Percentiles rank a stretch among this genome's conserved stretches.
These are phyloP conservation scores for Pythium myriotylum DNA, from an alignment of 352 stramenopile species.

Conservation along the genomic window DNA sequence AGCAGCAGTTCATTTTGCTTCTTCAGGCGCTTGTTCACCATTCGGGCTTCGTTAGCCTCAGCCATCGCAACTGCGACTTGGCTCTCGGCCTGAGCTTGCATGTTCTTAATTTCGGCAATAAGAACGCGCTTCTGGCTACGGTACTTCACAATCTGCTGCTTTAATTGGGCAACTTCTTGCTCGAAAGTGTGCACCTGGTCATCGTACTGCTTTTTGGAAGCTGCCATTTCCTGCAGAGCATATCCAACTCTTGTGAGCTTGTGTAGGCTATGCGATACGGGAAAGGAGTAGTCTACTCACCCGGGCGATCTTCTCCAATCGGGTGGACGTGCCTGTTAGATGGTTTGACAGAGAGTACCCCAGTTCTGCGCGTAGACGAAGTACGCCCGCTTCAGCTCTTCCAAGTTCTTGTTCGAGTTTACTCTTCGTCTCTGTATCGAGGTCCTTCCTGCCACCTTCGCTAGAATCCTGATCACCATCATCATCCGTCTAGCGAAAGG, in stretches of 20 bases:
- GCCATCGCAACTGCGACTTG: slow-evolving; percentile 83
- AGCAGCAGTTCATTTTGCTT: slow-evolving; percentile 83
- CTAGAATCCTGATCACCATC: slow-evolving; percentile 33
- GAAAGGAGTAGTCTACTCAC: slow-evolving; percentile 22
- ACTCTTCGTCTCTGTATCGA: slow-evolving; percentile 50
- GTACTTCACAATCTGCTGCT: slow-evolving; percentile 77
- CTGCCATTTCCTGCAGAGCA: slow-evolving; percentile 54
- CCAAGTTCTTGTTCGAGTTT: slow-evolving; percentile 73
- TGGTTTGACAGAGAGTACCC: slow-evolving; percentile 80
- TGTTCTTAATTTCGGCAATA: slow-evolving; percentile 76
- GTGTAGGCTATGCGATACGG: neutral
- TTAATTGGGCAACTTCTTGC: slow-evolving; percentile 56
- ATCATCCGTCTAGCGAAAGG: slow-evolving; percentile 54
- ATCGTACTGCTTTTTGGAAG: slow-evolving; percentile 72
- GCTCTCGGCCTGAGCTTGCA: slow-evolving; percentile 72
- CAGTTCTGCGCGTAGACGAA: slow-evolving; percentile 74
- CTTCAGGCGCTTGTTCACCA: slow-evolving; percentile 83
- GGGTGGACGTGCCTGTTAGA: slow-evolving; percentile 67
- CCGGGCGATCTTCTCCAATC: slow-evolving; percentile 72
- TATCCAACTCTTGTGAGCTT: neutral
- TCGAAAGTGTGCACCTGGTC: slow-evolving; percentile 58
- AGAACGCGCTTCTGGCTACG: slow-evolving; percentile 78
- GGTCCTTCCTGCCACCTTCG: slow-evolving; percentile 31
- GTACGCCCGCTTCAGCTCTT: slow-evolving; percentile 64
- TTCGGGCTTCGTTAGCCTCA: slow-evolving; percentile 83